Conservation (phyloP, 2,329 filamentous ascomycete species). For the Bretziella fagacearum region DNA sequence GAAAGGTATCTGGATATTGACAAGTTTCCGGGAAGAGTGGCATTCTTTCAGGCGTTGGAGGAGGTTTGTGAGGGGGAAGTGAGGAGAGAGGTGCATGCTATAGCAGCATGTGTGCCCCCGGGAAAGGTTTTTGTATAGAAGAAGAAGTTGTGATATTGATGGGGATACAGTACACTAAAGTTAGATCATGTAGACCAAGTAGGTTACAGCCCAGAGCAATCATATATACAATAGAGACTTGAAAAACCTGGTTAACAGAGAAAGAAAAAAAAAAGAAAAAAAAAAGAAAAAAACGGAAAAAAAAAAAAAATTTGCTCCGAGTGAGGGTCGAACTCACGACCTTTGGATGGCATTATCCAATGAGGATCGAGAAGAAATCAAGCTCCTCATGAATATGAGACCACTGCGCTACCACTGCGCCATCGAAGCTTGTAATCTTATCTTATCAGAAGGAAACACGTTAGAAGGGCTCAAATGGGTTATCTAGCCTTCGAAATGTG, state of each 20-base stretch:
- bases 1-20: neutral
- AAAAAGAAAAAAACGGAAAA: neutral
- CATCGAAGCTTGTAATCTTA: constrained; percentile 12
- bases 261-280: neutral
- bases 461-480: neutral
- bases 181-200: neutral
- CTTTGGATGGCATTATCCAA: constrained; percentile 15
- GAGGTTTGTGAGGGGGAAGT: constrained; percentile 24
- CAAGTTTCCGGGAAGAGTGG: neutral
- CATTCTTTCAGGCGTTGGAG: neutral
- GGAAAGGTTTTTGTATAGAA: neutral
- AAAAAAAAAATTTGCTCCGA: constrained; percentile 13
- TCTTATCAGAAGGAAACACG: neutral
- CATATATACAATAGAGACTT: neutral
- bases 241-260: constrained; percentile 24
- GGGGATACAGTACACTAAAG: constrained; percentile 1
- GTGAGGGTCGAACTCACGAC: constrained; percentile 16
- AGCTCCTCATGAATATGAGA: constrained; percentile 14
- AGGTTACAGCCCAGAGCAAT: neutral
- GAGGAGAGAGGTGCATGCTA: neutral
- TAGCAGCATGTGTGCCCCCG: too few relatives aligned
- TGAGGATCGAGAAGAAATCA: constrained; percentile 6
- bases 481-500: too few relatives aligned
- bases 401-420: constrained; percentile 15
- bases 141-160: neutral